Base-by-base conservation (phyloP, 345 rosid genomes). In the Hirschfeldia incana region DNA sequence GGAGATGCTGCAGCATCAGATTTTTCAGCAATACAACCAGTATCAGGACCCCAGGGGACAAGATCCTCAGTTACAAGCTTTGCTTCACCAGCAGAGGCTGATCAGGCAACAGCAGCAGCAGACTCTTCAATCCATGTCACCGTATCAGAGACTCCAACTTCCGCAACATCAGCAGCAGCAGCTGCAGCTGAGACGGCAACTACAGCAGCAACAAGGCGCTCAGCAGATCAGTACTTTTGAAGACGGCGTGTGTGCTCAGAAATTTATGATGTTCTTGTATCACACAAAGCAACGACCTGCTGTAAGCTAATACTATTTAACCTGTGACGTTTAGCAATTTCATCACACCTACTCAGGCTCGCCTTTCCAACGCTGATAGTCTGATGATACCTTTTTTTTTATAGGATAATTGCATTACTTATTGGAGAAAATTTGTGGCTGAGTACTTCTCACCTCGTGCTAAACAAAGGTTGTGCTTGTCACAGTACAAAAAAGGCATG, bases 371-470 rank as follows among this genome's bases (percentile, higher is more conserved):
- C 13, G 16, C 28, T 57, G 46, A 59, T 27, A 26, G 33, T 11
- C 4, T 60, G 34, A 53, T 29, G n/a, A n/a, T 85, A 49, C 62
- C 53, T 71, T 30, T 77, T 76, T 69, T 32, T 79, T 76, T 53
- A 37, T 82, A 94, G 98, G 98, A 89, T 42, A 94, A 92, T 86
- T 74, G 89, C 69, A 88, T 92, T 70, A 94, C 93, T 15, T 95
- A 91, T 70, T 95, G 99, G 99, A 90, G 96, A 84, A 91, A 92
- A 82, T 89, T 95, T 77, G 97, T 95, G 70, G 83, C 94, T 2
- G 98, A 90, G 80, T 95, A 95, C 81, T 95, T 89, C 84, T 89
- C 99, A 32, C 98, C 98, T 67, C 90, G 91, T 61, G 97, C 98
- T 46, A 92, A 92, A 94, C 89, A 95, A 86, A 89, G 96, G 65